Evolutionary conservation across 2,329 filamentous ascomycete genomes (phyloP), one percentile per base, ranked within the genome.

Genomic region (Dothistroma septosporum): DNA sequence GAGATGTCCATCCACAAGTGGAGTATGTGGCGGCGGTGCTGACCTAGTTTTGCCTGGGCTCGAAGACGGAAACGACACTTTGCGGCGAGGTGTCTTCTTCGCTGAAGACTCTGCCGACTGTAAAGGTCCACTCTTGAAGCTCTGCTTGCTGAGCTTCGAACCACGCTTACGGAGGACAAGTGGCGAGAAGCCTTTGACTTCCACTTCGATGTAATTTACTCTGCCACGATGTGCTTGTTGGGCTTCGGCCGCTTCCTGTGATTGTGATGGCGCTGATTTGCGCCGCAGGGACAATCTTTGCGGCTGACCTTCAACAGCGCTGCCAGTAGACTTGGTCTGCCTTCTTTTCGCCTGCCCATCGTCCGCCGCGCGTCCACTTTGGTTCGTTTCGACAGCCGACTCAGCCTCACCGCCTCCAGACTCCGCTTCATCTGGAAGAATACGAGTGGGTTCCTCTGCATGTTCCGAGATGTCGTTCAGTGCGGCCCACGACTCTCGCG

Each of bases 91-190:
- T 22, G 32, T 59, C 48, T 55, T 55, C 6, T 52, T 47, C 28
- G 55, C 41, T 41, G 9, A n/a, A 53, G 49, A n/a, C n/a, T 53
- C 46, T 44, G 35, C 44, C 33, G 56, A 37, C 10, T 16, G 16
- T 33, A 32, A 46, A 19, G 53, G 31, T 35, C 55, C 53, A 12
- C 57, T 19, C 21, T 56, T 32, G 12, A 60, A 37, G 12, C 55
- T 52, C 10, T 59, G 32, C 33, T 60, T 58, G 21, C 60, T 48
- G 31, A 28, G 54, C 33, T 60, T 64, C n/a, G 62, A 57, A 11
- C 21, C 53, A 12, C 57, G 47, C 57, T 70, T 71, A 35, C 69
- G 66, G 54, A 68, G 72, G 55, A 69, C 48, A 41, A 72, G 71
- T 6, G 71, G 71, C 32, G 70, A 70, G 4, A 55, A 61, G 37